These are phyloP conservation scores for Pleoardoris graminearum DNA, from an alignment of 2,329 filamentous ascomycete species.

Conservation along the genomic window DNA sequence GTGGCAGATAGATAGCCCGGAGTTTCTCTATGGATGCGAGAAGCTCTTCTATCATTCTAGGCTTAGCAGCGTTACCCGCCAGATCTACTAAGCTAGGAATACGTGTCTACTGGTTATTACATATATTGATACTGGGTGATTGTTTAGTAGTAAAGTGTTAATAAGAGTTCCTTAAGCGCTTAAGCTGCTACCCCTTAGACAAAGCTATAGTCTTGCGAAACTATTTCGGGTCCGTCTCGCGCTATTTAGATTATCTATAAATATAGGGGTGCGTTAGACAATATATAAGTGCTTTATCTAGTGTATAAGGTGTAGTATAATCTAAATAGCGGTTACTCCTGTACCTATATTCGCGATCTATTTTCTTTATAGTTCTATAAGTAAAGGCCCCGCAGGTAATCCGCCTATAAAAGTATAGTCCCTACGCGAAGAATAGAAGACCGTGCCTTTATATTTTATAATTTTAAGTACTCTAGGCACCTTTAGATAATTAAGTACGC, in stretches of 20 bases:
- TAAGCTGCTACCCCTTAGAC: constrained; percentile 53
- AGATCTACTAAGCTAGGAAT: constrained; percentile 15
- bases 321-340: constrained; percentile 39
- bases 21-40: constrained; percentile 37
- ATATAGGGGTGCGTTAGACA: constrained; percentile 60
- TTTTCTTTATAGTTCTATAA: constrained; percentile 44
- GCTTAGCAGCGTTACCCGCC: constrained; percentile 2
- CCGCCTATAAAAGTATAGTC: constrained; percentile 34
- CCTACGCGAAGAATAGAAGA: constrained; percentile 38
- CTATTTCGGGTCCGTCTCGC: constrained; percentile 10
- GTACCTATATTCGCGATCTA: constrained; percentile 42
- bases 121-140: constrained; percentile 41
- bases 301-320: constrained; percentile 47
- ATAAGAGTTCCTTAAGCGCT: constrained; percentile 52
- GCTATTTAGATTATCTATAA: constrained; percentile 42
- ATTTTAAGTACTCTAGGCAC: constrained; percentile 20
- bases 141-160: constrained; percentile 38
- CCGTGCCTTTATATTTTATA: constrained; percentile 4
- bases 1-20: constrained; percentile 4
- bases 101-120: constrained; percentile 54
- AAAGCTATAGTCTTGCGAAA: constrained; percentile 44
- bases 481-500: constrained; percentile 50
- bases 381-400: constrained; percentile 15
- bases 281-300: constrained; percentile 58
- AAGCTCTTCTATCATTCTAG: constrained; percentile 13